phyloP scores from a whole-genome alignment of 2,329 filamentous ascomycete genomes.

The Microascus cirrosus region DNA sequence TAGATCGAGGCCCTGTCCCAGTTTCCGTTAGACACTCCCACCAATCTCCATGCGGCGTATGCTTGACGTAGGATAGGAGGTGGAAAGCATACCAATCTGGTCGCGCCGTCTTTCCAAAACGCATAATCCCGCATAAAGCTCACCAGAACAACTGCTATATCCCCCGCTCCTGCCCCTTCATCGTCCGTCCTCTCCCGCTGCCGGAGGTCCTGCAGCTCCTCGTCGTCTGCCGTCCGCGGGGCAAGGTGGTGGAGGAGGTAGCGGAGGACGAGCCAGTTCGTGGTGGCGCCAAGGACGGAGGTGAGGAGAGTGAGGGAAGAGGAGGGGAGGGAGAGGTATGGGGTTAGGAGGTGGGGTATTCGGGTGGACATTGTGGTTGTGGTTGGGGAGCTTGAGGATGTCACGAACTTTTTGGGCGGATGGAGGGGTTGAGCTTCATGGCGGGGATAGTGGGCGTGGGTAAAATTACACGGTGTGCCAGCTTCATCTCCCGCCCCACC shows the following conservation, averaged over 20 bases:
- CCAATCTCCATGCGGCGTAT: neutral
- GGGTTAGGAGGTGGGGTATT: constrained; percentile 52
- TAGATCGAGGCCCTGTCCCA: constrained; percentile 57
- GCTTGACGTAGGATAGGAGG: neutral
- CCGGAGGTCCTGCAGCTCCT: neutral
- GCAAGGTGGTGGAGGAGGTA: constrained; percentile 34
- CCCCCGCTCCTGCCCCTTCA: neutral
- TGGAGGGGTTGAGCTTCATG: constrained; percentile 1
- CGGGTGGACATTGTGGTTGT: constrained; percentile 30
- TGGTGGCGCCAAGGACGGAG: constrained; percentile 50
- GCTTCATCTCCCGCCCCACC: neutral
- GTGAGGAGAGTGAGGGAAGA: constrained; percentile 56
- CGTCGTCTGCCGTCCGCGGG: constrained; percentile 12
- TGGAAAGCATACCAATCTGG: constrained; percentile 44
- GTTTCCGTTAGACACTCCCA: neutral
- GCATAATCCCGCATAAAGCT: constrained; percentile 70
- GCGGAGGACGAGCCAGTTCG: constrained; percentile 55
- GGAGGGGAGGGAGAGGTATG: constrained; percentile 49
- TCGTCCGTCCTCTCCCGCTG: neutral
- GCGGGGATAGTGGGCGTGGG: constrained; percentile 1
- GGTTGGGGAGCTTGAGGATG: neutral
- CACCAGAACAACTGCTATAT: constrained; percentile 54
- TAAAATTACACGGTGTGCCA: neutral
- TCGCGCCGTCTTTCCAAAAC: constrained; percentile 67
- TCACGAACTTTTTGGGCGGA: neutral